Base-by-base conservation (phyloP, 257 asterid species). In the Solanum medicagineum region DNA sequence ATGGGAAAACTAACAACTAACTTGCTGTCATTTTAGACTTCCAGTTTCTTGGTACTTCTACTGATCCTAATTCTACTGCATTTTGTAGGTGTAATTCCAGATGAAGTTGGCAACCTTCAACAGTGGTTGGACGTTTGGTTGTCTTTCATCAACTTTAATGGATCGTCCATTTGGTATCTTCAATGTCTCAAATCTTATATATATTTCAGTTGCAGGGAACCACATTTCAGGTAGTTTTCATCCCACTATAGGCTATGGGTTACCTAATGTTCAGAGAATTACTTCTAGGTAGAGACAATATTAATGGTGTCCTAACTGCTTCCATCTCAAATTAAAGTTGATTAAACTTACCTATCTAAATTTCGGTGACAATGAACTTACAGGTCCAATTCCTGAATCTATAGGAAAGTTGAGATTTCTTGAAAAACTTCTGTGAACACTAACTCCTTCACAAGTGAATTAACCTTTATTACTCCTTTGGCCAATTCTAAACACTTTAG, bases 401-500 rank as follows among this genome's bases (percentile, higher is more conserved):
- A 26, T 86, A 19, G 84, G 88, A 36, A 86, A 49, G 2, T 22
- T 83, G 15, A 29, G 83, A 85, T 2, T 55, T 26, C 36, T 56
- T 10, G 8, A 83, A 83, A 14, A 40, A 68, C 57, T 86, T 75
- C 5, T 49, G 44, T 65, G 57, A 60, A 36, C 14, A 2, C 47
- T 20, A 63, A 87, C 51, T 85, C 47, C 7, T 32, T 47, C 14
- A 22, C 32, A 10, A 1, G 74, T 6, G 89, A 82, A 12, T 69
- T 85, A 86, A 86, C 84, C 81, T 86, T 90, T 29, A 3, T 88
- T 10, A 65, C 81, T 32, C 88, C 92, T 17, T 85, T 90, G 85
- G 51, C 86, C 22, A 86, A 88, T 4, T 86, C 86, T 53, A 70
- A 75, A 84, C 40, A 49, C 19, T 79, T 88, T 32, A 57, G 69